A percentile compares a stretch with the other conserved stretches of the same genome.
Evolutionary conservation across 306 rosid genomes (phyloP).

Genomic region (Begonia peltatifolia): DNA sequence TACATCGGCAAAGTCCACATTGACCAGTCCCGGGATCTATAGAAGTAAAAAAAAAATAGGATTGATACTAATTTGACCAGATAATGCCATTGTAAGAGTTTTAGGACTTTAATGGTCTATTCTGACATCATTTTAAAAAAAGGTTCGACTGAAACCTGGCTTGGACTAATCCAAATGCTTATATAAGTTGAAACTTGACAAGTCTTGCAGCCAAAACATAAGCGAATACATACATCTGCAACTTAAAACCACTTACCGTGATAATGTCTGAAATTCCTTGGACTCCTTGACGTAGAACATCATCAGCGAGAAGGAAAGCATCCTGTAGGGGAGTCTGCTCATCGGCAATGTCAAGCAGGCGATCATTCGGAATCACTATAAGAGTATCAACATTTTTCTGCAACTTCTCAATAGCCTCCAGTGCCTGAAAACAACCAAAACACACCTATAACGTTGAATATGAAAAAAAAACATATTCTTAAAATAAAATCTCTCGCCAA

Average conservation of each 20-base stretch:
- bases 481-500: too few species aligned
- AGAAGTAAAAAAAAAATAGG: too few species aligned
- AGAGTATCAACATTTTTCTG: slow-evolving; percentile 97
- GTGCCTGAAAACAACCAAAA: slow-evolving; percentile 42
- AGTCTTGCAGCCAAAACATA: too few species aligned
- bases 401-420: slow-evolving; percentile 88
- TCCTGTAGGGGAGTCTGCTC: slow-evolving; percentile 89
- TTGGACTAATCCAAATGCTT: too few species aligned
- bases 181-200: not conserved
- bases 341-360: slow-evolving; percentile 87
- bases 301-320: slow-evolving; percentile 90
- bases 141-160: too few species aligned
- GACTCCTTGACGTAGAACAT: slow-evolving; percentile 93
- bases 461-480: too few species aligned
- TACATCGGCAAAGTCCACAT: slow-evolving; percentile 98
- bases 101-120: too few species aligned
- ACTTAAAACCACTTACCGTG: slow-evolving; percentile 41
- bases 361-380: slow-evolving; percentile 93
- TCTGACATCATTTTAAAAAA: too few species aligned
- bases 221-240: not conserved
- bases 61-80: too few species aligned
- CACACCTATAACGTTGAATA: slow-evolving; percentile 16
- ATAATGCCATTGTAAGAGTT: too few species aligned
- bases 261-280: slow-evolving; percentile 97
- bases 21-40: slow-evolving; percentile 97